These are phyloP conservation scores for Triticum timopheevii DNA, from an alignment of 176 grass and related monocot species.

Conservation along the genomic window DNA sequence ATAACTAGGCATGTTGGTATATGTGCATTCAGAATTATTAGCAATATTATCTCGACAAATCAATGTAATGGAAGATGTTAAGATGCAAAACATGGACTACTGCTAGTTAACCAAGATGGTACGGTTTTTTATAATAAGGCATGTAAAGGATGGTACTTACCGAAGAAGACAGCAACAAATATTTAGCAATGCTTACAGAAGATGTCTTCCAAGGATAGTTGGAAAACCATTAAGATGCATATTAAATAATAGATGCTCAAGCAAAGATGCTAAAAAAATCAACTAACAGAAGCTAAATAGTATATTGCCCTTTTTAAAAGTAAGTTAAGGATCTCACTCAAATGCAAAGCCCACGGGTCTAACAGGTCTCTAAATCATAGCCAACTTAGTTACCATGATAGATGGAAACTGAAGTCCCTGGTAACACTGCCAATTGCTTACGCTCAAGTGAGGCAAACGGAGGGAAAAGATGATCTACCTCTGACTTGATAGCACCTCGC, in stretches of 20 bases:
- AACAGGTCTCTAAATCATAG: background rate
- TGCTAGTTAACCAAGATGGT: background rate
- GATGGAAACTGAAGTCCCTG: conserved; percentile 33
- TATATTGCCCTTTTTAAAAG: background rate
- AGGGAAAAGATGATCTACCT: conserved; percentile 67
- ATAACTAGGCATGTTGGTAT: background rate
- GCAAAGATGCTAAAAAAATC: background rate
- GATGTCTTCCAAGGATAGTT: too few species aligned
- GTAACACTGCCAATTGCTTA: conserved; percentile 78
- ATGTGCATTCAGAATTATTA: background rate
- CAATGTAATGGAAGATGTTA: background rate
- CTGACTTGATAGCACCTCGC: conserved; percentile 90
- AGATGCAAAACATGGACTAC: background rate
- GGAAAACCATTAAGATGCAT: background rate
- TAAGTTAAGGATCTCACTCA: background rate
- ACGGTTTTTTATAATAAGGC: background rate
- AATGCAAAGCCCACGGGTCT: background rate
- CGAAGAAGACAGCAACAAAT: background rate
- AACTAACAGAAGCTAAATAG: background rate
- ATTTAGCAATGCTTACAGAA: background rate
- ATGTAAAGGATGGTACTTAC: background rate
- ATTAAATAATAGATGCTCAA: background rate
- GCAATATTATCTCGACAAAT: background rate
- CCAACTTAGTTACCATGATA: background rate
- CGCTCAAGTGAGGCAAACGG: conserved; percentile 61